A percentile compares a stretch with the other conserved stretches of the same genome.
phyloP scores from a whole-genome alignment of 1,139 yeast genomes.

The Yarrowia galli region DNA sequence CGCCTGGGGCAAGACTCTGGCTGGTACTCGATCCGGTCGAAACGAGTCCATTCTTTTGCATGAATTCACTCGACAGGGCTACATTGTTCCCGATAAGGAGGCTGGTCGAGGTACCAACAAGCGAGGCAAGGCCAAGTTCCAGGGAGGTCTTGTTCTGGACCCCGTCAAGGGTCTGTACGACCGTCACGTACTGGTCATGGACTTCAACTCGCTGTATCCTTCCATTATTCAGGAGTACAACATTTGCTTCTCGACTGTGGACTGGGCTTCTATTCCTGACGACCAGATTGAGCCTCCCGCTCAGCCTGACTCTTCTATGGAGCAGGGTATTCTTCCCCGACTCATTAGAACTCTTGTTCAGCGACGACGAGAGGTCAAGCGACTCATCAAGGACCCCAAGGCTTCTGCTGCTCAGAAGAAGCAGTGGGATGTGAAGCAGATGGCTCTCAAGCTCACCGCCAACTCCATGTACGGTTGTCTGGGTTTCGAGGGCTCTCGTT shows the following conservation, averaged over 20 bases:
- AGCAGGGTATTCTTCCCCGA: constrained; percentile 85
- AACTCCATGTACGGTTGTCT: constrained; percentile 99
- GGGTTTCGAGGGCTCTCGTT: constrained; percentile 90
- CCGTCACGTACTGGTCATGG: constrained; percentile 91
- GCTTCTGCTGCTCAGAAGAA: constrained; percentile 69
- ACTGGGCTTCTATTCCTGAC: constrained; percentile 61
- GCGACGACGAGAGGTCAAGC: constrained; percentile 93
- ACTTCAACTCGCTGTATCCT: constrained; percentile 96
- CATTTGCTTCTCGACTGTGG: constrained; percentile 95
- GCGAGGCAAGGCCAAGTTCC: constrained; percentile 81
- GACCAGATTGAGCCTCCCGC: constrained; percentile 73
- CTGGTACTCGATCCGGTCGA: constrained; percentile 96
- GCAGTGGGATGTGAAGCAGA: constrained; percentile 89
- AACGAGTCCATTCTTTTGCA: constrained; percentile 92
- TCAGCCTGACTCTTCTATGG: constrained; percentile 65
- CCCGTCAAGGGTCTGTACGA: constrained; percentile 96
- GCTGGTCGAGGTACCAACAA: constrained; percentile 41
- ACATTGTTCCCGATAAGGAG: constrained; percentile 83
- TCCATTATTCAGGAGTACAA: constrained; percentile 96
- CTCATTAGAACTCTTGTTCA: constrained; percentile 83
- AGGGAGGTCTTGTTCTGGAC: constrained; percentile 97
- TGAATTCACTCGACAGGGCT: constrained; percentile 83
- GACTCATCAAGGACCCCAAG: constrained; percentile 76
- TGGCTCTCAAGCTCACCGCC: constrained; percentile 94
- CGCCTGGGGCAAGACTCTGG: constrained; percentile 94